Percentiles rank a stretch among this genome's conserved stretches.
phyloP scores from a whole-genome alignment of 306 rosid genomes.

The Abrus pulchellus region DNA sequence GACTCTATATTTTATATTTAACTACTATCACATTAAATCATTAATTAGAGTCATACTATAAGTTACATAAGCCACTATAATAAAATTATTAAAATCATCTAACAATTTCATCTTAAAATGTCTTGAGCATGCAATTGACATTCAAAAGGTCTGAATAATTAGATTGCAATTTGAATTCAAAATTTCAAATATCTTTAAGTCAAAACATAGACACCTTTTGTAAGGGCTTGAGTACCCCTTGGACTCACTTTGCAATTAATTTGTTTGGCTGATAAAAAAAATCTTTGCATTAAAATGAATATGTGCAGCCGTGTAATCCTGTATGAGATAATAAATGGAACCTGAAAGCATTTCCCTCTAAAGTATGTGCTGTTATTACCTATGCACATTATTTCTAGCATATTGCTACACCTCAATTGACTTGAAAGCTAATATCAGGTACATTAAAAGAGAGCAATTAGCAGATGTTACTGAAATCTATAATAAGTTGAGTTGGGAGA shows the following conservation, averaged over 20 bases:
- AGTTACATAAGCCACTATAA: no score
- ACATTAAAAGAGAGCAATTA: slow-evolving; percentile 58
- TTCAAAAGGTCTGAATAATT: slow-evolving; percentile 3
- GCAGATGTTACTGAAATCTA: slow-evolving; percentile 93
- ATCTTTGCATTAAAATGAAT: not conserved
- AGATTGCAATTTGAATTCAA: slow-evolving; percentile 11
- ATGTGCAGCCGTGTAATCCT: not conserved
- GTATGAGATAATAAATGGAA: not conserved
- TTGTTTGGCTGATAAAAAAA: no score
- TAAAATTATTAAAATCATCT: no score
- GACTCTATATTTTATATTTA: no score
- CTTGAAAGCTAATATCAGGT: slow-evolving; percentile 63
- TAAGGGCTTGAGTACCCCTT: no score
- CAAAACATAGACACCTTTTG: no score
- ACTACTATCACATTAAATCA: no score
- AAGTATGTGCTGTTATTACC: not conserved
- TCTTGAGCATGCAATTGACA: slow-evolving; percentile 5
- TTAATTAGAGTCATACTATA: no score
- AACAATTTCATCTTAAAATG: not conserved
- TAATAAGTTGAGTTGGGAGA: slow-evolving; percentile 78
- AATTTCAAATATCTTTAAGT: slow-evolving; percentile 8
- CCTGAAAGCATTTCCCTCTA: not conserved
- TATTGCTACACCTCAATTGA: slow-evolving; percentile 35
- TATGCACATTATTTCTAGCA: slow-evolving; percentile 5
- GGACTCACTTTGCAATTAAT: no score